Evolutionary conservation across 2,329 filamentous ascomycete genomes (phyloP).

Genomic region (Coleophoma cylindrospora): DNA sequence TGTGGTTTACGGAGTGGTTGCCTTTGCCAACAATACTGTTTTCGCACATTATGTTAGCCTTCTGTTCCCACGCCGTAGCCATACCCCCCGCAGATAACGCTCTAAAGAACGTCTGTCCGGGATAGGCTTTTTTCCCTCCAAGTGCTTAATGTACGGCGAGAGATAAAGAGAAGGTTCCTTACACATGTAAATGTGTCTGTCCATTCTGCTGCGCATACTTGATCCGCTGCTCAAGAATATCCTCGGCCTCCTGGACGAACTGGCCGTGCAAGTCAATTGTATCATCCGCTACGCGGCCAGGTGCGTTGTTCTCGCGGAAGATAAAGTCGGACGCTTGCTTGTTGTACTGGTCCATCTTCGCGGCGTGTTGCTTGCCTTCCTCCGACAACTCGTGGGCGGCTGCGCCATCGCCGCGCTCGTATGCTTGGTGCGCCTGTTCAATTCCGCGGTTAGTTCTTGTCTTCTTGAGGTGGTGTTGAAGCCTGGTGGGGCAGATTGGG

Average conservation of each 20-base stretch:
- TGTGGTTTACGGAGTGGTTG: constrained; percentile 74
- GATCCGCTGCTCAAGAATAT: constrained; percentile 83
- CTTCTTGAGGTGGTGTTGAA: too few relatives aligned
- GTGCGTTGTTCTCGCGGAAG: constrained; percentile 89
- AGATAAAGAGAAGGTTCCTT: constrained; percentile 20
- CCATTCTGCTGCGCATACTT: constrained; percentile 67
- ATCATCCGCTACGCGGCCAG: constrained; percentile 68
- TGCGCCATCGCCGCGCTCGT: constrained; percentile 76
- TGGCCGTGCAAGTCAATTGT: constrained; percentile 93
- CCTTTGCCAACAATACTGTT: constrained; percentile 84
- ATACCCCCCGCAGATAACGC: neutral
- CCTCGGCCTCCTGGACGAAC: constrained; percentile 90
- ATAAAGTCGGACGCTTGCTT: constrained; percentile 89
- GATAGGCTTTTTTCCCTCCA: neutral
- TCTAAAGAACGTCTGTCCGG: too few relatives aligned
- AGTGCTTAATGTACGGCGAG: neutral
- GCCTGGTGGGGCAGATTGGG: too few relatives aligned
- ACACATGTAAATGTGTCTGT: constrained; percentile 81
- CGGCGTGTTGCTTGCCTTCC: constrained; percentile 78
- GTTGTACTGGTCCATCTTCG: constrained; percentile 84
- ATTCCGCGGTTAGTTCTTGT: too few relatives aligned
- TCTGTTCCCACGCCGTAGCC: neutral
- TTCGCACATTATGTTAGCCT: neutral
- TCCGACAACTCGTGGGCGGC: constrained; percentile 79
- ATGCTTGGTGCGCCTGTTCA: constrained; percentile 68